Evolutionary conservation across 1,139 yeast genomes (phyloP).

Genomic region (Sugiyamaella japonica): DNA sequence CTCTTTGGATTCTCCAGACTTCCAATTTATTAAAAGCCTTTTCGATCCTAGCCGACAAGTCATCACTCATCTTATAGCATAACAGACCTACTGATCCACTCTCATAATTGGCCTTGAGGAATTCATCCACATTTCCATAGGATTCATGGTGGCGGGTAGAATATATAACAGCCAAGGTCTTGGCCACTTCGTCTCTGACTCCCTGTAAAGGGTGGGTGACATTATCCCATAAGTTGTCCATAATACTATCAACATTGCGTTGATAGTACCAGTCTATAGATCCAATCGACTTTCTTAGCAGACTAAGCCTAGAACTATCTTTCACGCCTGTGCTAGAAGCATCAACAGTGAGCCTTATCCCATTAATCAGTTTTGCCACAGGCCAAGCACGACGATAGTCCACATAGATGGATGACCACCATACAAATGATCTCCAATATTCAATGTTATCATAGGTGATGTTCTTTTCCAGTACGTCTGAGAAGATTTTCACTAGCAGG

Average conservation of each 20-base stretch:
- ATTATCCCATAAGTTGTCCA: constrained; percentile 49
- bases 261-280: constrained; percentile 61
- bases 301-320: constrained; percentile 62
- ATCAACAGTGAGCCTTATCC: constrained; percentile 50
- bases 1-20: constrained; percentile 43
- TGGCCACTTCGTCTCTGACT: constrained; percentile 72
- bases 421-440: constrained; percentile 75
- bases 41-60: constrained; percentile 38
- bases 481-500: constrained; percentile 54
- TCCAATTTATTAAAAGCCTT: constrained; percentile 49
- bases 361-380: constrained; percentile 50
- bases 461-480: constrained; percentile 55
- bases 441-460: constrained; percentile 73
- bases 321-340: constrained; percentile 71
- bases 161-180: constrained; percentile 58
- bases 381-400: constrained; percentile 64
- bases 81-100: constrained; percentile 42
- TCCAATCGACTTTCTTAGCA: constrained; percentile 56
- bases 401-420: constrained; percentile 42
- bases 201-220: constrained; percentile 56
- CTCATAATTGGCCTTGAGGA: constrained; percentile 45
- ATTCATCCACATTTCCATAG: constrained; percentile 45
- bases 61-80: constrained; percentile 35
- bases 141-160: constrained; percentile 56
- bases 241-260: constrained; percentile 47